A percentile compares a stretch with the other conserved stretches of the same genome.
phyloP scores from a whole-genome alignment of 169 alveolate genomes.

The Plasmodium ovale region DNA sequence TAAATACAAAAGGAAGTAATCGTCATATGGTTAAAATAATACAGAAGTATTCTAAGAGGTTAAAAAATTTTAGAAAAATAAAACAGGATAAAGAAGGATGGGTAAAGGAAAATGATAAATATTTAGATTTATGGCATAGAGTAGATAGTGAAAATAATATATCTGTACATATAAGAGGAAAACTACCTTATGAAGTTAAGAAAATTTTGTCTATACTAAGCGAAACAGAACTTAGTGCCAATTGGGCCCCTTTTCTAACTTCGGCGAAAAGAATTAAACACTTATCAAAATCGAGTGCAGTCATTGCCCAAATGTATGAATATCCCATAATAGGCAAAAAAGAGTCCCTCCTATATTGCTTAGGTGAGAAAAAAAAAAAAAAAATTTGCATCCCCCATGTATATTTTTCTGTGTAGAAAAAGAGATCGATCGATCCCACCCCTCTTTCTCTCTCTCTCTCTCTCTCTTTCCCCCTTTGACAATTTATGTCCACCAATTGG shows the following conservation, averaged over 20 bases:
- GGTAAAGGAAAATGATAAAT: slow-evolving; percentile 74
- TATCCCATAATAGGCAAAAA: slow-evolving; percentile 82
- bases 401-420: background rate
- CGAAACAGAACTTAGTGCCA: slow-evolving; percentile 80
- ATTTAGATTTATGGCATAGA: slow-evolving; percentile 79
- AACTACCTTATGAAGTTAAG: slow-evolving; percentile 77
- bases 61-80: slow-evolving; percentile 72
- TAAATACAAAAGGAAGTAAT: slow-evolving; percentile 44
- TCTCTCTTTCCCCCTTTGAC: background rate
- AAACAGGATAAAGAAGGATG: slow-evolving; percentile 79
- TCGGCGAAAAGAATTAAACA: slow-evolving; percentile 70
- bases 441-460: background rate
- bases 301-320: slow-evolving; percentile 79
- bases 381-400: background rate
- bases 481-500: too few species aligned
- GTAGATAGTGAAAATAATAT: slow-evolving; percentile 79
- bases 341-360: slow-evolving; percentile 79
- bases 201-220: slow-evolving; percentile 76
- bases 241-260: slow-evolving; percentile 83
- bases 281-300: slow-evolving; percentile 77
- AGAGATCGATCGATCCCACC: too few species aligned
- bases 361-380: slow-evolving; percentile 50
- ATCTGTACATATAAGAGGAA: slow-evolving; percentile 80
- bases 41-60: slow-evolving; percentile 75
- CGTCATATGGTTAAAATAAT: slow-evolving; percentile 79